Conservation (phyloP, 306 rosid species). For the Casuarina cunninghamiana region DNA sequence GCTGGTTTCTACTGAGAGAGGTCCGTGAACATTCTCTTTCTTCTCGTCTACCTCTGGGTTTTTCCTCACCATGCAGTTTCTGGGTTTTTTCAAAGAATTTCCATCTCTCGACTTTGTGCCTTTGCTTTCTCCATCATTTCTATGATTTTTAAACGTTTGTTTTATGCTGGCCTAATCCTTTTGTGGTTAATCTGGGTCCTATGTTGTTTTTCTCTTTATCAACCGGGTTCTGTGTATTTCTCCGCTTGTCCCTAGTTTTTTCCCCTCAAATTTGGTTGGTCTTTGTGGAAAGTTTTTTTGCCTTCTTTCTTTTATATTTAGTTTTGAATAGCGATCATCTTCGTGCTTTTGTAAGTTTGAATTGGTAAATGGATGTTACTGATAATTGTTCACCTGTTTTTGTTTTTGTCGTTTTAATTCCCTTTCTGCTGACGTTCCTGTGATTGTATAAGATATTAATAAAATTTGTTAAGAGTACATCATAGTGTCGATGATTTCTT, state of each 20-base stretch:
- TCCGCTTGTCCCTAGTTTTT: neutral
- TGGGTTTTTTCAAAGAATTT: constrained; percentile 25
- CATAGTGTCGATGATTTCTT: neutral
- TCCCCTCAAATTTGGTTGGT: constrained; percentile 1
- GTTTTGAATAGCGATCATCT: neutral
- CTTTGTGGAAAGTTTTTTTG: constrained; percentile 24
- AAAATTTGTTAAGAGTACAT: neutral
- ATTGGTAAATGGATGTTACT: neutral
- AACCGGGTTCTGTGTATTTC: constrained; percentile 31
- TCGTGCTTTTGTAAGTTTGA: neutral
- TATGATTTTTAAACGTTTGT: constrained; percentile 13
- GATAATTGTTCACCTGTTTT: neutral
- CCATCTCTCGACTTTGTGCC: constrained; percentile 18
- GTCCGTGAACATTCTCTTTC: constrained; percentile 17
- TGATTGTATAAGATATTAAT: neutral
- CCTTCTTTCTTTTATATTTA: neutral
- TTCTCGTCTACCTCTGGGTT: neutral
- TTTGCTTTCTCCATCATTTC: constrained; percentile 5
- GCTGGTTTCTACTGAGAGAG: constrained; percentile 36
- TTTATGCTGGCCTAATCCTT: constrained; percentile 6
- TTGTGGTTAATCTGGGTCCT: constrained; percentile 28
- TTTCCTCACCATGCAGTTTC: constrained; percentile 27
- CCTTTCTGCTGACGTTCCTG: neutral
- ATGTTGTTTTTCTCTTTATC: neutral
- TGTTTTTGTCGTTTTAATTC: neutral